Evolutionary conservation across 805 yeast genomes (phyloP), one percentile per base, ranked within the genome.

Genomic region (Saccharomycopsis lassenensis): DNA sequence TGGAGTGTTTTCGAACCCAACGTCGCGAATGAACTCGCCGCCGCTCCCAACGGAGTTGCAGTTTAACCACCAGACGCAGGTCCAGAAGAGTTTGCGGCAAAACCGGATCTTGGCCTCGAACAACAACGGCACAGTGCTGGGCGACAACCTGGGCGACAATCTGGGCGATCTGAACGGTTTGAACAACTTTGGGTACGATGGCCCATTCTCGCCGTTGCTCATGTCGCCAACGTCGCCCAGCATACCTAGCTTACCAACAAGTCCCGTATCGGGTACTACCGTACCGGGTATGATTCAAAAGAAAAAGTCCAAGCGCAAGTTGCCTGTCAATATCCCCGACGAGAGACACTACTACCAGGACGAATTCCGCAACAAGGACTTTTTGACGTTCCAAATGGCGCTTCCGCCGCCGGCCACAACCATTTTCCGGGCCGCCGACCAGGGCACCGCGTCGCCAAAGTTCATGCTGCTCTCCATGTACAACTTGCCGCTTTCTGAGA

Each of bases 401-500:
- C 67, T 73, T 7, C 94, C 97, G 4, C 97, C 97, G 3, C 62
- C 74, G 10, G 77, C 94, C 0, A 82, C 89, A 0, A 71, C 84
- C 1, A 77, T 73, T 44, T 83, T 65, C 51, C 63, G 62, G 31
- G 71, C 79, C 1, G 61, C 71, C 20, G 97, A 91, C 54, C 94
- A 87, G 54, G 94, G 94, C 4, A 72, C 77, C 6, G 74, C 94
- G 3, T 74, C 83, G 17, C 91, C 97, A 3, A 73, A 82, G 41
- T 76, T 76, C 54, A 71, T 82, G 52, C 67, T 94, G 41, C 61
- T 83, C 44, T 65, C 94, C 4, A 71, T 86, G 82, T 83, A 85
- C 57, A 74, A 77, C 47, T 70, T 86, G 5, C 98, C 98, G 2
- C 70, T 69, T 25, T 63, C 77, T 12, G 89, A 83, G 41, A 71